Conservation (phyloP, 345 rosid genomes). For the Kernera saxatilis region DNA sequence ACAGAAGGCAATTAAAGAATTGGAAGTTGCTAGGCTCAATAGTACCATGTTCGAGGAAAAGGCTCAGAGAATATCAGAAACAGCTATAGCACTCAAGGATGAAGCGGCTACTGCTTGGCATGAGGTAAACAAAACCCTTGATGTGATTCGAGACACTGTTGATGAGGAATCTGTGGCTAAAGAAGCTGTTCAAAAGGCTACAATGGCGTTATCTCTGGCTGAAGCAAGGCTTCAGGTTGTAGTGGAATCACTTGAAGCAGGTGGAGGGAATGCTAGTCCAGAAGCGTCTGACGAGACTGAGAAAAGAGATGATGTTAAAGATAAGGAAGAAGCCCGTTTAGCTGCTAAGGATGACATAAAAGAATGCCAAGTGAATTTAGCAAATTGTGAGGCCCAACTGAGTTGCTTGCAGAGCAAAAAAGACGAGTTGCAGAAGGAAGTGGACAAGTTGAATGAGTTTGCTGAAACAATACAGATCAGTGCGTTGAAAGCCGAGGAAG, state of each 20-base stretch:
- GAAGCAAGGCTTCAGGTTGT: conserved; percentile 72
- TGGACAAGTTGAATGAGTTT: conserved; percentile 57
- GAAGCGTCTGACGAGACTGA: conserved; percentile 36
- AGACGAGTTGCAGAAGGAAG: conserved; percentile 71
- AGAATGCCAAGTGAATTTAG: conserved; percentile 53
- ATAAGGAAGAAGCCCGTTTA: conserved; percentile 38
- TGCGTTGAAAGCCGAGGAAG: conserved; percentile 86
- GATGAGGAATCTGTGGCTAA: conserved; percentile 60
- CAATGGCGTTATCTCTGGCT: conserved; percentile 79
- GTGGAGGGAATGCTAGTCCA: conserved; percentile 27
- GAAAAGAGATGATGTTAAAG: conserved; percentile 17
- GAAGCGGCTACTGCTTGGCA: conserved; percentile 59
- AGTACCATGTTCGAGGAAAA: conserved; percentile 81
- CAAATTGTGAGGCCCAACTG: conserved; percentile 51
- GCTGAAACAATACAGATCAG: conserved; percentile 66
- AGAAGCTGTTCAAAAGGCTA: conserved; percentile 72
- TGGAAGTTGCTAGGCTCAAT: conserved; percentile 74
- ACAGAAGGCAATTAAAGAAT: conserved; percentile 53
- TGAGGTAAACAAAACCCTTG: conserved; percentile 51
- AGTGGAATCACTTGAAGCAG: conserved; percentile 48
- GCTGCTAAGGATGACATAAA: conserved; percentile 56
- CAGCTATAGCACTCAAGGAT: conserved; percentile 82
- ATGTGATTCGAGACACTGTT: conserved; percentile 53
- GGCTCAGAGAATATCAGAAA: conserved; percentile 79
- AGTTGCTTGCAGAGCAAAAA: conserved; percentile 50